Percentiles rank a stretch among this genome's conserved stretches.
These are phyloP conservation scores for Exophiala lecanii-corni DNA, from an alignment of 2,329 filamentous ascomycete genomes.

Conservation along the genomic window DNA sequence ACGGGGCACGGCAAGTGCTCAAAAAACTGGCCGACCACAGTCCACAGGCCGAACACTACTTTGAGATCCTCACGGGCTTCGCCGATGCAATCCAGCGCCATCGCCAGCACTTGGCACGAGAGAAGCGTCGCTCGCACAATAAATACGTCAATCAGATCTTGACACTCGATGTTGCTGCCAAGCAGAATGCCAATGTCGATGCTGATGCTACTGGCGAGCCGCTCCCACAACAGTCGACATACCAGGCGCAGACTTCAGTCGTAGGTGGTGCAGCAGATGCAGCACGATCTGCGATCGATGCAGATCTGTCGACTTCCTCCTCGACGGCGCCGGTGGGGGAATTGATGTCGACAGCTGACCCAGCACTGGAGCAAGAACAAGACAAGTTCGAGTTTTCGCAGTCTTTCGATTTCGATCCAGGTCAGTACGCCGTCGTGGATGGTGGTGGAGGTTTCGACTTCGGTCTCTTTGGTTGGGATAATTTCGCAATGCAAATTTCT, in stretches of 20 bases:
- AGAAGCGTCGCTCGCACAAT: slow-evolving; percentile 27
- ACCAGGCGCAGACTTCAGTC: slow-evolving; percentile 3
- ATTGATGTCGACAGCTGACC: not conserved
- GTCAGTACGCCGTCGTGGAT: slow-evolving; percentile 8
- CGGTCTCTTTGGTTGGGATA: slow-evolving; percentile 20
- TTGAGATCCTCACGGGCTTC: slow-evolving; percentile 50
- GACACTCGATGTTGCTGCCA: slow-evolving; percentile 29
- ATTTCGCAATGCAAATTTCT: slow-evolving; percentile 21
- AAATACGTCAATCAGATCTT: slow-evolving; percentile 36
- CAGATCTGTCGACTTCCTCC: no score
- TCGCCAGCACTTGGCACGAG: slow-evolving; percentile 32
- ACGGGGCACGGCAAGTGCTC: slow-evolving; percentile 48
- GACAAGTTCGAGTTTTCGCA: slow-evolving; percentile 2
- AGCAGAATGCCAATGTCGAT: slow-evolving; percentile 2
- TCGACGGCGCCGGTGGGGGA: not conserved
- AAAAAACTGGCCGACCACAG: slow-evolving; percentile 46
- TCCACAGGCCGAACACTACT: slow-evolving; percentile 55
- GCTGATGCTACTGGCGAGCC: not conserved
- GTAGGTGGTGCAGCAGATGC: not conserved
- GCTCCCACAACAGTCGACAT: slow-evolving; percentile 4
- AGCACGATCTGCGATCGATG: not conserved
- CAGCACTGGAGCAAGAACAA: not conserved
- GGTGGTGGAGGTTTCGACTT: slow-evolving; percentile 18
- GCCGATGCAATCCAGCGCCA: slow-evolving; percentile 44
- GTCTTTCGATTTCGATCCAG: slow-evolving; percentile 4